Conservation (phyloP, 2,329 filamentous ascomycete species). For the Claviceps purpurea region DNA sequence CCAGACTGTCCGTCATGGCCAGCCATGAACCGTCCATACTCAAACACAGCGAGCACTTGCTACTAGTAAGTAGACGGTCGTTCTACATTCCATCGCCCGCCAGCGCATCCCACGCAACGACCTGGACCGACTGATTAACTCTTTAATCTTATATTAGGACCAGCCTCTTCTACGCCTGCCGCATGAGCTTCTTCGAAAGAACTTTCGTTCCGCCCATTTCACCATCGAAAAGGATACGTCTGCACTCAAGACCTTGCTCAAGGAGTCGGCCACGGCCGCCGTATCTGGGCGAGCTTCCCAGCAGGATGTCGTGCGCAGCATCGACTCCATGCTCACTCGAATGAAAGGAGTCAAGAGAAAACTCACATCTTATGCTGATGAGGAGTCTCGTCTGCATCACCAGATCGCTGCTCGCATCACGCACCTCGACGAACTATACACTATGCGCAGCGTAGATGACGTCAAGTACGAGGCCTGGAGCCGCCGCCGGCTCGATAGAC, state of each 20-base stretch:
- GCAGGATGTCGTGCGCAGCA: constrained; percentile 60
- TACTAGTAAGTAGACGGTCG: constrained; percentile 41
- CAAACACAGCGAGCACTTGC: constrained; percentile 61
- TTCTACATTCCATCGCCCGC: not conserved
- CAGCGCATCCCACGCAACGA: not conserved
- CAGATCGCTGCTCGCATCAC: constrained; percentile 64
- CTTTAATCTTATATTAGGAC: constrained; percentile 41
- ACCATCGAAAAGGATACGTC: constrained; percentile 59
- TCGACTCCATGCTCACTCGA: constrained; percentile 74
- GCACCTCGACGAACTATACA: constrained; percentile 70
- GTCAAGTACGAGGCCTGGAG: constrained; percentile 92
- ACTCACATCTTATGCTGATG: constrained; percentile 60
- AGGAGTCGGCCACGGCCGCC: constrained; percentile 53
- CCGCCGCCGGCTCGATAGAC: constrained; percentile 62
- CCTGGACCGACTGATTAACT: not conserved
- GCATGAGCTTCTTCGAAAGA: constrained; percentile 83
- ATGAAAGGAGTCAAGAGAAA: constrained; percentile 85
- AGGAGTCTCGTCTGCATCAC: constrained; percentile 64
- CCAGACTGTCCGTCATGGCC: constrained; percentile 31
- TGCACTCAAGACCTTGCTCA: constrained; percentile 46
- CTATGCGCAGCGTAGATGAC: constrained; percentile 70
- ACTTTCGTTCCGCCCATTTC: constrained; percentile 77
- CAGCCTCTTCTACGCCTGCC: constrained; percentile 89
- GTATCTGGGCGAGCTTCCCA: constrained; percentile 48
- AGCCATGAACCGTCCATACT: constrained; percentile 52